Conservation (phyloP, 805 yeast species). For the Cyberlindnera veronae region DNA sequence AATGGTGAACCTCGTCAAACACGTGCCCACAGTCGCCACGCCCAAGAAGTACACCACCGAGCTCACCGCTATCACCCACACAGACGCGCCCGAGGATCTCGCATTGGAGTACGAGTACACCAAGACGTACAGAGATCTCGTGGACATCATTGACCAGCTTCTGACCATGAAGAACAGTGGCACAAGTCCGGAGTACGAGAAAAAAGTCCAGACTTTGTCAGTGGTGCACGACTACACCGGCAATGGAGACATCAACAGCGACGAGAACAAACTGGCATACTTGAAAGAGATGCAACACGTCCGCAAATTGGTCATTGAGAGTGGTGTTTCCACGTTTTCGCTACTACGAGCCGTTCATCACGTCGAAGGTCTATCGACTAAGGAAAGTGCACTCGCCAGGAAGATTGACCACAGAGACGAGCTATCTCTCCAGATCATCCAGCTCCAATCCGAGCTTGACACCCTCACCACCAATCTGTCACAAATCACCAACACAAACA, state of each 20-base stretch:
- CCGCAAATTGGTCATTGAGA: conserved; percentile 19
- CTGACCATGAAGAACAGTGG: conserved; percentile 10
- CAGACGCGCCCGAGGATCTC: conserved; percentile 1
- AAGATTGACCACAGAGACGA: conserved; percentile 6
- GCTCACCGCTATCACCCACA: background rate
- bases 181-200: background rate
- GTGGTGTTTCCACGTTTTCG: conserved; percentile 19
- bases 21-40: conserved; percentile 3
- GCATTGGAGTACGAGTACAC: conserved; percentile 15
- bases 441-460: too few relatives aligned
- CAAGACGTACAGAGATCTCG: conserved; percentile 12
- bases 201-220: background rate
- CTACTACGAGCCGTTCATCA: conserved; percentile 25
- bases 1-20: background rate
- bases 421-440: too few relatives aligned
- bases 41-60: conserved; percentile 1
- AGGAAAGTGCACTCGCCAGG: conserved; percentile 13
- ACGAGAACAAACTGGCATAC: conserved; percentile 9
- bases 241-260: conserved; percentile 2
- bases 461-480: conserved; percentile 8
- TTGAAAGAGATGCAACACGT: conserved; percentile 12
- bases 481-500: conserved; percentile 1
- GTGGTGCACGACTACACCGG: conserved; percentile 10
- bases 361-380: conserved; percentile 22
- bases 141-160: conserved; percentile 10